phyloP scores from a whole-genome alignment of 371 early-diverging fungal species.

The Mucor sp. region DNA sequence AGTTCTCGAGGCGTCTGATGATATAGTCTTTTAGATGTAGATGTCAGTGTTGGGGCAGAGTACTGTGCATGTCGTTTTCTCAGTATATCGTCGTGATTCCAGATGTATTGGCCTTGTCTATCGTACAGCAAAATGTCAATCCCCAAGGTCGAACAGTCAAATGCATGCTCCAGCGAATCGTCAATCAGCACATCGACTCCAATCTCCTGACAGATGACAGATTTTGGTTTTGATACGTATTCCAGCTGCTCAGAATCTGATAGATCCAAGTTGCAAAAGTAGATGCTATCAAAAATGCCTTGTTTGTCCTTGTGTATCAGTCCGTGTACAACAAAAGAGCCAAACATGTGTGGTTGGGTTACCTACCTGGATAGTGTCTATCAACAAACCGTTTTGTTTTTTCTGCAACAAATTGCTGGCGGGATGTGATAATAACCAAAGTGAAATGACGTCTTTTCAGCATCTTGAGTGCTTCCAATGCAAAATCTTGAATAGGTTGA shows the following conservation, averaged over 20 bases:
- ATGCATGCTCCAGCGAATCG: slow-evolving; percentile 49
- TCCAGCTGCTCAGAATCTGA: slow-evolving; percentile 46
- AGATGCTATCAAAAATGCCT: slow-evolving; percentile 56
- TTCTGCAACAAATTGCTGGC: slow-evolving; percentile 56
- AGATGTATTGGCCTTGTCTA: slow-evolving; percentile 40
- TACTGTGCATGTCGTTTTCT: neutral
- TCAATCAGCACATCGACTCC: slow-evolving; percentile 55
- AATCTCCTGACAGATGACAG: slow-evolving; percentile 55
- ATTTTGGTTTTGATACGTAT: slow-evolving; percentile 51
- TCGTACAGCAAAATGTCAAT: slow-evolving; percentile 51
- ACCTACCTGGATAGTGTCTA: slow-evolving; percentile 45
- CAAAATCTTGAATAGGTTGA: slow-evolving; percentile 52
- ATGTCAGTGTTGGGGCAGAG: slow-evolving; percentile 12
- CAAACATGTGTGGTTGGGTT: neutral
- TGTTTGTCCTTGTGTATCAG: slow-evolving; percentile 1
- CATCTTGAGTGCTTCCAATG: slow-evolving; percentile 54
- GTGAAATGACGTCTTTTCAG: slow-evolving; percentile 49
- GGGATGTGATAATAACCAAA: slow-evolving; percentile 53
- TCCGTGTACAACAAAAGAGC: neutral
- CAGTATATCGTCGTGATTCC: slow-evolving; percentile 37
- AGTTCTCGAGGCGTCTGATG: slow-evolving; percentile 16
- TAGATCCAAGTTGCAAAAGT: slow-evolving; percentile 51
- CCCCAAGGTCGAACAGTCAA: slow-evolving; percentile 44
- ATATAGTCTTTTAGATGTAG: slow-evolving; percentile 19
- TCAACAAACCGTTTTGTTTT: slow-evolving; percentile 56